Evolutionary conservation across 2,329 filamentous ascomycete genomes (phyloP), one percentile per base, ranked within the genome.

Genomic region (Sclerotinia sclerotiorum): DNA sequence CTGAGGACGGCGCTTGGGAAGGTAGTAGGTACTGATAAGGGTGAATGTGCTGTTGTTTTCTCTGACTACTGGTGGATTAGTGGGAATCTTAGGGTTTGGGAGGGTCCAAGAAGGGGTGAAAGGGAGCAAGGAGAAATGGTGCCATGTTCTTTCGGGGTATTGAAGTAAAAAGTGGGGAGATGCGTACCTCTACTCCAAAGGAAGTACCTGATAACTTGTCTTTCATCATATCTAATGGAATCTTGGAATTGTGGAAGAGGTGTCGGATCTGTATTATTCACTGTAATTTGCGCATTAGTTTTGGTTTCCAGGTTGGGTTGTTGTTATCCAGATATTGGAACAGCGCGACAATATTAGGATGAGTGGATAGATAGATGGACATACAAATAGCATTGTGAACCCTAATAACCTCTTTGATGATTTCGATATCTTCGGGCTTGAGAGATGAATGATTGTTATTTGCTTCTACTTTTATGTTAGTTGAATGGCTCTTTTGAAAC

Each of bases 311-410:
- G 29, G 29, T 29, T n/a, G n/a, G 3, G 29, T 39, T 8, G 1
- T 51, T 21, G 24, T 10, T 39, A 4, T 19, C 0, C 24, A 7
- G 21, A 13, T 21, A 21, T 8, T 11, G 3, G 5, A 15, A 42
- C 1, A 5, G 6, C 39, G 46, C 32, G 29, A 51, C n/a, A 27
- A 11, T 24, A 21, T 10, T n/a, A 15, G 8, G 5, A 8, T 17
- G 6, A 6, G 1, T 27, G 32, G 5, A 51, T 13, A 5, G 15
- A 24, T 2, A 17, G 21, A 32, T 8, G 5, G 24, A 61, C 60
- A 51, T 63, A 63, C 60, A 19, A 27, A 63, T 63, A 15, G 60
- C 60, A 42, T 51, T n/a, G 11, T 63, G 13, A 11, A 51, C 46
- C 32, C 60, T 63, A 21, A 27, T 6, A 11, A 35, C 32, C 10